Evolutionary conservation across 208 protist species (phyloP), one percentile per base, ranked within the genome.

Genomic region (Novymonas esmeraldas): DNA sequence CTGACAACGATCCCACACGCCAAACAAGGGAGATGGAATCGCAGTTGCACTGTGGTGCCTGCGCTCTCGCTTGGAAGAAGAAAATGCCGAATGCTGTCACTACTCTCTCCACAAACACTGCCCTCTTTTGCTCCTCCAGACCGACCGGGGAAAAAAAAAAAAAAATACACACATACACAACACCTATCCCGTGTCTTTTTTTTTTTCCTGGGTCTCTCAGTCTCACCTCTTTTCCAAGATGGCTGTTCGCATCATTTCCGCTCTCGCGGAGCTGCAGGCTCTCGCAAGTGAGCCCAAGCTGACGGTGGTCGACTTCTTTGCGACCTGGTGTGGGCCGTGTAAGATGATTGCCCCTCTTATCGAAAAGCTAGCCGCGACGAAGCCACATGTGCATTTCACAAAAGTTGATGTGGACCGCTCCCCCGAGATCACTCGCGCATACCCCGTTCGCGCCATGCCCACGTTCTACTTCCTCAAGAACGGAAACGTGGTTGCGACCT

Each of bases 291-390:
- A 85, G 38, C 72, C 79, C 1, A 79, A 78, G 20, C 63, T 90
- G n/a, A 88, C 82, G 4, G 87, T 93, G 9, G 84, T 91, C 33
- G 82, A 91, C 64, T 93, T 93, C 64, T 89, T 85, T 65, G 84
- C 84, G 24, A 78, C 79, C 2, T 93, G 84, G 87, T 91, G 84
- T 56, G 79, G 82, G 4, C 84, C 87, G 11, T 93, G 87, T 68
- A 50, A 85, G 42, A 52, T 16, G 1, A 89, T 91, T 49, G 72
- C 84, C 0, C 87, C 87, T 2, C 70, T 76, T 4, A 54, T 93
- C 6, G 82, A 90, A n/a, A 51, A 65, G 0, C 67, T 93, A 5
- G 79, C 84, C 31, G 22, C 55, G 3, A 51, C 50, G 16, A 91
- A 93, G 56, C 81, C 72, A 6, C 72, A 87, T 33, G 81, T 91